These are phyloP conservation scores for Saccharomyces paradoxus DNA, from an alignment of 805 yeast genomes.

Conservation along the genomic window DNA sequence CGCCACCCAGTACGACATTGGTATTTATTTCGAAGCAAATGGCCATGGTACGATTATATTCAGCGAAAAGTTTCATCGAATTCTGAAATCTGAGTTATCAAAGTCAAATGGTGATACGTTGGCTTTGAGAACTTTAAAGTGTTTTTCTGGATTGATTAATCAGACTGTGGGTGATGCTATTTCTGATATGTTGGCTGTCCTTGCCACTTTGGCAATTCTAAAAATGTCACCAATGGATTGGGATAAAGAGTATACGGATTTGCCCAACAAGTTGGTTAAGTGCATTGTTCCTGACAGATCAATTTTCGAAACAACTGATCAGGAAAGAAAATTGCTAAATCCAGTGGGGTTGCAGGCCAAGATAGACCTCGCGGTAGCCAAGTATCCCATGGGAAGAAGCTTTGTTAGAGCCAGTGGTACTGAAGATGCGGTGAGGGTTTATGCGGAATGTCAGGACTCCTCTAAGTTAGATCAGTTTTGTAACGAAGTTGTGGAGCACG, in stretches of 20 bases:
- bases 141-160: slow-evolving; percentile 68
- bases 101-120: slow-evolving; percentile 33
- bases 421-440: slow-evolving; percentile 93
- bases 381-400: slow-evolving; percentile 60
- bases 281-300: slow-evolving; percentile 77
- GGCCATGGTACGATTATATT: slow-evolving; percentile 98
- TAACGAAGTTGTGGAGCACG: background rate
- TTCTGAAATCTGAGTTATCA: slow-evolving; percentile 33
- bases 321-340: slow-evolving; percentile 70
- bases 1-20: slow-evolving; percentile 75
- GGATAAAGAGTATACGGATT: slow-evolving; percentile 69
- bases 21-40: slow-evolving; percentile 94
- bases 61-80: slow-evolving; percentile 41
- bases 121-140: slow-evolving; percentile 47
- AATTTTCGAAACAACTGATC: slow-evolving; percentile 75
- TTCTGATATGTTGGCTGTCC: slow-evolving; percentile 76
- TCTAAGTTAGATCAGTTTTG: background rate
- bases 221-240: slow-evolving; percentile 58
- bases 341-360: slow-evolving; percentile 71
- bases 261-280: slow-evolving; percentile 79
- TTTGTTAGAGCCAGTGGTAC: slow-evolving; percentile 97
- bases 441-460: slow-evolving; percentile 50
- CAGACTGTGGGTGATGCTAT: slow-evolving; percentile 99
- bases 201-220: slow-evolving; percentile 52
- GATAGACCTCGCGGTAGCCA: slow-evolving; percentile 57